Evolutionary conservation across 768 basidiomycete genomes (phyloP), one percentile per base, ranked within the genome.

Genomic region (Suillus hirtellus): DNA sequence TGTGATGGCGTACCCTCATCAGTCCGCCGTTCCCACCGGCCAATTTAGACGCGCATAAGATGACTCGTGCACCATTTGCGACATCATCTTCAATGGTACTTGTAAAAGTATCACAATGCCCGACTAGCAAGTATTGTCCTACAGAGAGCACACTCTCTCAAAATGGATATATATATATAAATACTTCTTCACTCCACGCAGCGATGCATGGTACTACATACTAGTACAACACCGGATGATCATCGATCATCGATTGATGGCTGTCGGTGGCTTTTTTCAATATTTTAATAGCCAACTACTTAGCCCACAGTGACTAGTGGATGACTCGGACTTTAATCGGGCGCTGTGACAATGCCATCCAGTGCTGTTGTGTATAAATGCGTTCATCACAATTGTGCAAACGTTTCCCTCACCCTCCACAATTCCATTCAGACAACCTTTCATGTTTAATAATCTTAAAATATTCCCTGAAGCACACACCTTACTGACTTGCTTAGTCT

Each of bases 351-450:
- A 37, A 37, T 37, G 17, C 17, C 34, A 34, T 35, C 34, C 35
- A 55, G 54, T 37, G 54, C 37, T 9, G 14, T 21, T 21, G 12
- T 21, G 14, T 38, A 56, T 56, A 56, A 56, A 56, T 38, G 55
- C 15, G 9, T 56, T 55, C 37, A 38, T 55, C 14, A 37, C 21
- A 31, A 31, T 5, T 5, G 6, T 31, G 31, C 31, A 38, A 37
- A 15, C 15, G 15, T 4, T 24, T 5, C 15, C 9, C 10, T 8
- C 14, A 0, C 38, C 14, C 14, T 21, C 37, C 14, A 10, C 3
- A 49, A 24, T 38, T 17, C 54, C 53, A 55, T 15, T 24, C 37
- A 38, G 55, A 40, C 21, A 38, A 21, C 8, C 15, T 56, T 49
- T 49, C 5, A 1, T n/a, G 53, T 2, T 55, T 21, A 8, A 55